These are phyloP conservation scores for Phanerochaete sordida DNA, from an alignment of 768 basidiomycete genomes.

Conservation along the genomic window DNA sequence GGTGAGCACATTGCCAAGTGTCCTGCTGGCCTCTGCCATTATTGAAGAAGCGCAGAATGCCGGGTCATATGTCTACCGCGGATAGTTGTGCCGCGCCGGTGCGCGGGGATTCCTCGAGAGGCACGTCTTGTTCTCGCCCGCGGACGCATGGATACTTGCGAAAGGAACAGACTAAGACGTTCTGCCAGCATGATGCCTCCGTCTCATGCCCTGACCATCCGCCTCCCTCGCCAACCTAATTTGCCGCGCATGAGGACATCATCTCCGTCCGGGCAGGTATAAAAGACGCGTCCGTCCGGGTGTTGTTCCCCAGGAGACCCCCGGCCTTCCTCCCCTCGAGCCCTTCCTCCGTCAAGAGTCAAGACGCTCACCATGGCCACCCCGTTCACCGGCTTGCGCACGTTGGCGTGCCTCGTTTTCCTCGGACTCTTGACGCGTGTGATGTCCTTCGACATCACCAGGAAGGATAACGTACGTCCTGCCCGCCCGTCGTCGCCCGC, in stretches of 20 bases:
- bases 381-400: conserved; percentile 4
- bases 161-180: background rate
- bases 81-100: background rate
- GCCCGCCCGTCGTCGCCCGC: background rate
- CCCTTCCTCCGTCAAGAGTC: background rate
- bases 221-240: background rate
- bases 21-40: conserved; percentile 2
- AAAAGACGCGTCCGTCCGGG: background rate
- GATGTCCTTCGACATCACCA: conserved; percentile 48
- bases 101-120: conserved; percentile 4
- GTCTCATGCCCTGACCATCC: background rate
- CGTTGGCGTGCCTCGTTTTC: conserved; percentile 10
- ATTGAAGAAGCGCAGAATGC: conserved; percentile 1
- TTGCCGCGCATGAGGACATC: background rate
- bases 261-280: background rate
- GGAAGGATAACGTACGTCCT: conserved; percentile 58
- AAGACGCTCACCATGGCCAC: conserved; percentile 3
- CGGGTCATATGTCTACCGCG: conserved; percentile 6
- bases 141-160: background rate
- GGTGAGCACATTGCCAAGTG: background rate
- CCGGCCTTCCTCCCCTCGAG: conserved; percentile 1
- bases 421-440: conserved; percentile 15
- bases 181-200: background rate
- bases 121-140: conserved; percentile 1
- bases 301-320: conserved; percentile 3